Percentiles rank a stretch among this genome's conserved stretches.
Conservation (phyloP, 768 basidiomycete genomes). For the Leccinum ochraceum region DNA sequence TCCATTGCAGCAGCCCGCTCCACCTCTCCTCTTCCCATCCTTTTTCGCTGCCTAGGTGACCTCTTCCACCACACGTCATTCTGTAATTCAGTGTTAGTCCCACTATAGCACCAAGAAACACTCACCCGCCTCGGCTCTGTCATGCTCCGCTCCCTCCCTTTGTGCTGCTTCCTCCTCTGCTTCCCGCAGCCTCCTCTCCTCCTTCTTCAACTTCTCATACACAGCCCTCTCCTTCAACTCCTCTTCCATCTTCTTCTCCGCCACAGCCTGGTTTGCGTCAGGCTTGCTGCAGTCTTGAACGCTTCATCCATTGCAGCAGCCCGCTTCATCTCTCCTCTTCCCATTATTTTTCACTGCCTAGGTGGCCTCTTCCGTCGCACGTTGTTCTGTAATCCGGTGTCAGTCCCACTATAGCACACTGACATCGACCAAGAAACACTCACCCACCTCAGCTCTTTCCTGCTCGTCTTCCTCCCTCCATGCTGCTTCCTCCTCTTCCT, state of each 20-base stretch:
- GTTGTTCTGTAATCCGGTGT: slow-evolving; percentile 39
- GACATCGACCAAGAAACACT: background rate
- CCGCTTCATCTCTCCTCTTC: slow-evolving; percentile 59
- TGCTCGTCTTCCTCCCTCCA: slow-evolving; percentile 34
- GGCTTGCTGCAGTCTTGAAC: slow-evolving; percentile 52
- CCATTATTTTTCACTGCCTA: slow-evolving; percentile 50
- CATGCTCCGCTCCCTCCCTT: slow-evolving; percentile 34
- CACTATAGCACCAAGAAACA: background rate
- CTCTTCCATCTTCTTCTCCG: slow-evolving; percentile 54
- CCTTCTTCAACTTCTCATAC: slow-evolving; percentile 59
- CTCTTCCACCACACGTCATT: slow-evolving; percentile 58
- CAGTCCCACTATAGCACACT: too few relatives aligned
- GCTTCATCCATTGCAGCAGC: slow-evolving; percentile 54
- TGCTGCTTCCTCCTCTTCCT: slow-evolving; percentile 17
- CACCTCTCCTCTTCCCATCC: too few relatives aligned
- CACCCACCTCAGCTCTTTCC: slow-evolving; percentile 52
- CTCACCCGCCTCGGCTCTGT: slow-evolving; percentile 51
- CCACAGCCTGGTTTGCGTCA: slow-evolving; percentile 8
- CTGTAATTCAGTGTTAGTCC: slow-evolving; percentile 28
- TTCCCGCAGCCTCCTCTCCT: slow-evolving; percentile 37
- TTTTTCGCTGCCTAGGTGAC: slow-evolving; percentile 49
- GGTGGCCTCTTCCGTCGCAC: slow-evolving; percentile 60
- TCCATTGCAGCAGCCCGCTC: too few relatives aligned
- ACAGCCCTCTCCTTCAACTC: slow-evolving; percentile 52
- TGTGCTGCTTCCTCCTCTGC: slow-evolving; percentile 13